Base-by-base conservation (phyloP, 345 rosid genomes). In the Salix brachista region DNA sequence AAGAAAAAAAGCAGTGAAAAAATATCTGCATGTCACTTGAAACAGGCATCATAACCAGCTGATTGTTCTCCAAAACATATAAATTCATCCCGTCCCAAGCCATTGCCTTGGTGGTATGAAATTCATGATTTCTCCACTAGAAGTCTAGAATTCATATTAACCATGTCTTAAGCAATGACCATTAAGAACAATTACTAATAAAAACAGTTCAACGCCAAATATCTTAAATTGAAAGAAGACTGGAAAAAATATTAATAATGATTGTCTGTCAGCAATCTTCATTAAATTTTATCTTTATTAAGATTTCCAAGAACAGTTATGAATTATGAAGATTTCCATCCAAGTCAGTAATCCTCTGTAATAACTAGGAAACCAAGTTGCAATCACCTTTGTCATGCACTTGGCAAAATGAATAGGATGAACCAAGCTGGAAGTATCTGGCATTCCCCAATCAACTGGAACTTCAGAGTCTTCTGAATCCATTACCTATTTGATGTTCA, bases 371-470 rank as follows among this genome's bases (percentile, higher is more conserved):
- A 78, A 82, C 28, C 46, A 65, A 61, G n/a, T 9, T 56, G 23
- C 62, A 23, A 77, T 85, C 79, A 95, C 99, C 97, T 93, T 91
- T 3, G 89, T 84, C 86, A 95, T 68, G 89, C 93, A 90, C 90
- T 90, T 93, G 81, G 97, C 86, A 83, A 95, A 95, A 86, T 90
- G 89, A 72, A 89, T 77, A 50, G 99, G 99, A 90, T 95, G 97
- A 82, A 89, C 80, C 69, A 85, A 83, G 50, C 80, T 86, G 73
- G 88, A 84, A 65, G 90, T 83, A 74, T 89, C 91, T 64, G 99
- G 94, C 93, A 89, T 90, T 75, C 99, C 97, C 99, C 97, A 95
- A 81, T 93, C 92, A n/a, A 86, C 88, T 14, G 93, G 84, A 82
- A 78, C 80, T 73, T 87, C 92, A 76, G 87, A 79, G 56, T 71